Evolutionary conservation across 140 eudicot genomes (phyloP).

Genomic region (Anethum foeniculum): DNA sequence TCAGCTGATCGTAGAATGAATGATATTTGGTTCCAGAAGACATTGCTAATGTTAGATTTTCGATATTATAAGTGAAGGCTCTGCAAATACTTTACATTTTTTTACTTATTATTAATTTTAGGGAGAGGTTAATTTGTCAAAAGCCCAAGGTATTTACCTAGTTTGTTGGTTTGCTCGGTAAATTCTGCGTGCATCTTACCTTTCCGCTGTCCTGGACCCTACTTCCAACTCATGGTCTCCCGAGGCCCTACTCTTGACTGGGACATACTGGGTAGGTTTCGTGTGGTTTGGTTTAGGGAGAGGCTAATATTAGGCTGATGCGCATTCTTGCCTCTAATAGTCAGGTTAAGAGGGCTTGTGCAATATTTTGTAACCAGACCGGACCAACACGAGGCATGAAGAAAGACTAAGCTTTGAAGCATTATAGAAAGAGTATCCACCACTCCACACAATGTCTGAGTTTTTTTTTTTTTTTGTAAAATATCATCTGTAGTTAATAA

Average conservation of each 20-base stretch:
- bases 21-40: background rate
- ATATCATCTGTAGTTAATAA: background rate
- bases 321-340: background rate
- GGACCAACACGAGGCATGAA: background rate
- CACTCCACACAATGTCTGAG: background rate
- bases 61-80: background rate
- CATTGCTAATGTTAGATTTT: background rate
- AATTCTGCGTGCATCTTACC: background rate
- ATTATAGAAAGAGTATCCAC: background rate
- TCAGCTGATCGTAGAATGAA: background rate
- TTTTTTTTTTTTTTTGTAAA: background rate
- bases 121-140: too few species aligned
- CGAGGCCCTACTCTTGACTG: background rate
- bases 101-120: background rate
- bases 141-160: background rate
- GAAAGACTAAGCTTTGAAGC: background rate
- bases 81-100: background rate
- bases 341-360: background rate
- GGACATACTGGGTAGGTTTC: background rate
- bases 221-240: background rate
- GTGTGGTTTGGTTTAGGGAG: background rate
- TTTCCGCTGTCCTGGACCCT: background rate
- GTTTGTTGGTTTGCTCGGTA: background rate
- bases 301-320: background rate
- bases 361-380: background rate